A percentile compares a stretch with the other conserved stretches of the same genome.
Conservation (phyloP, 2,329 filamentous ascomycete species). For the Helotiales sp. region DNA sequence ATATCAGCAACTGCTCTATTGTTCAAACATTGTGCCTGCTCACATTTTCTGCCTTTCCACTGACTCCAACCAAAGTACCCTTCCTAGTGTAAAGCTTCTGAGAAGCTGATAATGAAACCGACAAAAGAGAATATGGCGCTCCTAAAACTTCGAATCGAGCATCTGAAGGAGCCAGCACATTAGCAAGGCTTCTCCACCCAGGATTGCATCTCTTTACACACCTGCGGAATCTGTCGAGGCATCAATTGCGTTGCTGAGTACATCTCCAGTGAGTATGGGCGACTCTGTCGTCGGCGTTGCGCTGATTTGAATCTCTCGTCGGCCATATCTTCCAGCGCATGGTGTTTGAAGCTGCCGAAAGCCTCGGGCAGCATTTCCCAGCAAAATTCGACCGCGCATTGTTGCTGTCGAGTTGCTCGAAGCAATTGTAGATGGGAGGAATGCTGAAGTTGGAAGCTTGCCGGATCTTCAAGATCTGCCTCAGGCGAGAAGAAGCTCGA, state of each 20-base stretch:
- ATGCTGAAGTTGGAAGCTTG: constrained; percentile 10
- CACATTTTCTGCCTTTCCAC: constrained; percentile 90
- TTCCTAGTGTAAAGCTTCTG: constrained; percentile 91
- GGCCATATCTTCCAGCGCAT: constrained; percentile 39
- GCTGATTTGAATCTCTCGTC: constrained; percentile 67
- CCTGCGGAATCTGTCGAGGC: constrained; percentile 42
- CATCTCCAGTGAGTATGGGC: constrained; percentile 56
- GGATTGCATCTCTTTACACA: constrained; percentile 20
- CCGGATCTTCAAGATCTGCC: constrained; percentile 12
- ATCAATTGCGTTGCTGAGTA: constrained; percentile 57
- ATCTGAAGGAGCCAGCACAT: constrained; percentile 58
- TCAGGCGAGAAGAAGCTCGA: constrained; percentile 14
- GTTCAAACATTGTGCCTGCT: constrained; percentile 32
- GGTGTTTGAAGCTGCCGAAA: constrained; percentile 35
- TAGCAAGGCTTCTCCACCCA: constrained; percentile 2
- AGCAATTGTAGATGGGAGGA: constrained; percentile 17
- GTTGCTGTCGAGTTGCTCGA: constrained; percentile 29
- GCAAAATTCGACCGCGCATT: constrained; percentile 41
- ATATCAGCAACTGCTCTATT: background rate
- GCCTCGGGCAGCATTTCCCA: constrained; percentile 34
- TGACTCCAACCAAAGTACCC: constrained; percentile 87
- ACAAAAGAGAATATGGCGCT: constrained; percentile 89
- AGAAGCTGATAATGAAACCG: constrained; percentile 89
- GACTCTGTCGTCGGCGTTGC: constrained; percentile 62
- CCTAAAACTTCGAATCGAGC: constrained; percentile 94